These are phyloP conservation scores for Fraxinus pennsylvanica DNA, from an alignment of 257 asterid species.

Conservation along the genomic window DNA sequence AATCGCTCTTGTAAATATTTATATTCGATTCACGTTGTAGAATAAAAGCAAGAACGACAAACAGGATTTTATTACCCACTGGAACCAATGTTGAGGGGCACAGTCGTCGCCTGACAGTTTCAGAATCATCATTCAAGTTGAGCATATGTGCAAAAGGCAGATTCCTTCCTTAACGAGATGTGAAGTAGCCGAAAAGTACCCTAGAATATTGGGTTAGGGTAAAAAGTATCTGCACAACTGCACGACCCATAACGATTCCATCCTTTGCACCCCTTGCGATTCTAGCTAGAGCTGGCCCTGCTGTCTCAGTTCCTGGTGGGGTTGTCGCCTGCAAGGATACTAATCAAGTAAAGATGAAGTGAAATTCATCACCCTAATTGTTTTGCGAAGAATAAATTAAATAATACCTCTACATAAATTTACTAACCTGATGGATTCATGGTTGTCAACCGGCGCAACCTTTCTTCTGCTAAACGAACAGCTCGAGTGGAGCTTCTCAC, in stretches of 20 bases:
- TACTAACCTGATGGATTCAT: slow-evolving; percentile 59
- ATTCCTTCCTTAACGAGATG: slow-evolving; percentile 31
- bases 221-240: slow-evolving; percentile 56
- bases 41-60: not conserved
- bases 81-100: not conserved
- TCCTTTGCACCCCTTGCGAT: slow-evolving; percentile 58
- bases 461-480: slow-evolving; percentile 69
- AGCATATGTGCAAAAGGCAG: not conserved
- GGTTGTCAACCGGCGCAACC: slow-evolving; percentile 61
- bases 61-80: not conserved
- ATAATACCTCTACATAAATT: slow-evolving; percentile 2
- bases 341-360: slow-evolving; percentile 71
- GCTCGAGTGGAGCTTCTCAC: slow-evolving; percentile 81
- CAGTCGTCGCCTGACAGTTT: not conserved
- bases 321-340: slow-evolving; percentile 60
- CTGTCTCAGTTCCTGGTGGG: slow-evolving; percentile 42
- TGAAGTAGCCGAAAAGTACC: slow-evolving; percentile 46
- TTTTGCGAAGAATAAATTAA: not conserved
- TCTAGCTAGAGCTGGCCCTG: slow-evolving; percentile 64
- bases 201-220: slow-evolving; percentile 51
- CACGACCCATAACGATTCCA: slow-evolving; percentile 71
- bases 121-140: not conserved
- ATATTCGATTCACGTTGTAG: not conserved
- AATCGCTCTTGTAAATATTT: too few species aligned
- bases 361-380: slow-evolving; percentile 36